Evolutionary conservation across 495 filamentous ascomycete species (phyloP), one percentile per base, ranked within the genome.

Genomic region (Apiosordaria backusii): DNA sequence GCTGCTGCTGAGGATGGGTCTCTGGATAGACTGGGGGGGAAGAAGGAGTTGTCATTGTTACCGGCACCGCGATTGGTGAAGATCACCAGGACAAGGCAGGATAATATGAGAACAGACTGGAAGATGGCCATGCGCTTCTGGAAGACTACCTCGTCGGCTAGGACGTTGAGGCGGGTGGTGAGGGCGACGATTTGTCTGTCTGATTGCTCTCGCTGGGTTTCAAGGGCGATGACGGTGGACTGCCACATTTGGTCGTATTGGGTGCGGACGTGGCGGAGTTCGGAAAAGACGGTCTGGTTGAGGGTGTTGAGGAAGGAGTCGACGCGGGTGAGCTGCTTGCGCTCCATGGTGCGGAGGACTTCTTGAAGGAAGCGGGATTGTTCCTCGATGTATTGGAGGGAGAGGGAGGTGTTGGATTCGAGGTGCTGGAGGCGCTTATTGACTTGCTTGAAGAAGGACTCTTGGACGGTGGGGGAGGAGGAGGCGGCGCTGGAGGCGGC

Each of bases 201-300:
- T 25, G 89, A 89, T 70, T 92, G 89, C 66, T 93, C 86, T 26
- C 92, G 87, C 74, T 97, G 92, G 26, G 86, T 87, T 75, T 96
- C 92, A 40, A 98, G 89, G 53, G 95, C 93, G 66, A 97, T 87
- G 18, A 97, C 90, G 35, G 96, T 97, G 21, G 88, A 90, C 72
- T 96, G 94, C 92, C 95, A 97, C 23, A 97, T 89, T 70, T 97
- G 91, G 71, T 99, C 96, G 78, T 99, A 98, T 70, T 96, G 91
- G 55, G 87, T 84, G 67, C 90, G 80, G 67, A 95, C 92, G 61
- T 86, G 87, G 67, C 86, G 88, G 22, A 99, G 81, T 74, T 98
- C 95, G 25, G 83, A 84, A n/a, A 95, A 81, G 10, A 97, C 93
- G 0, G 93, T 97, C 22, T 82, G 81, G 76, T 99, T 98, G 16